Conservation (phyloP, 1,284 basidiomycete species). For the Cutaneotrichosporon sp. region DNA sequence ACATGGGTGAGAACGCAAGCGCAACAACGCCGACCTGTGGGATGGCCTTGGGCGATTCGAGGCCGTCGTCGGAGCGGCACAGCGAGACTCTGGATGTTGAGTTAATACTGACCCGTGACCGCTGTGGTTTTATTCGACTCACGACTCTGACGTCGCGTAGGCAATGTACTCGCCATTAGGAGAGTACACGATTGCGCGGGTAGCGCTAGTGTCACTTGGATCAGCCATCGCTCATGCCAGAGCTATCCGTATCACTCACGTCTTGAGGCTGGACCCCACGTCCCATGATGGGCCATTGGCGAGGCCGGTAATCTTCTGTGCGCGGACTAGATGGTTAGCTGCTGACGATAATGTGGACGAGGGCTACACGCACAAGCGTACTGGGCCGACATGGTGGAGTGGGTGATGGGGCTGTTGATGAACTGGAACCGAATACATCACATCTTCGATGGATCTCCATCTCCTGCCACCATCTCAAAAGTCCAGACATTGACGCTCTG, state of each 20-base stretch:
- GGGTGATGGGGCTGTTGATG: not conserved
- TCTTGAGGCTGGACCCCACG: slow-evolving; percentile 61
- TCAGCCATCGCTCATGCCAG: no score
- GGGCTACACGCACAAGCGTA: slow-evolving; percentile 60
- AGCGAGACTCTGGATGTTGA: slow-evolving; percentile 36
- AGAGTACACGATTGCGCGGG: slow-evolving; percentile 77
- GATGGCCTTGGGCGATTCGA: slow-evolving; percentile 26
- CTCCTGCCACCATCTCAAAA: no score
- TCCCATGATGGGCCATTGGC: slow-evolving; percentile 76
- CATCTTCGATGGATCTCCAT: no score
- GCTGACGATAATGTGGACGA: no score
- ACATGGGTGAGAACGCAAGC: slow-evolving; percentile 84
- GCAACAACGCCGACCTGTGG: slow-evolving; percentile 68
- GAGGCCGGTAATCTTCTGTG: slow-evolving; percentile 87
- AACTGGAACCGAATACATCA: not conserved
- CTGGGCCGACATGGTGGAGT: slow-evolving; percentile 23
- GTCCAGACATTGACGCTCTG: not conserved
- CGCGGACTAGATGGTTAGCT: slow-evolving; percentile 61
- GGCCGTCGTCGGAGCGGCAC: slow-evolving; percentile 28
- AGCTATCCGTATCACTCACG: slow-evolving; percentile 47
- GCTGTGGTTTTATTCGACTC: no score
- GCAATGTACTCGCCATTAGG: slow-evolving; percentile 81
- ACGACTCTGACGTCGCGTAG: slow-evolving; percentile 71
- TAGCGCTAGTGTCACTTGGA: slow-evolving; percentile 36
- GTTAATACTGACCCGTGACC: no score